These are phyloP conservation scores for Auricularia sp. DNA, from an alignment of 768 basidiomycete genomes.

Conservation along the genomic window DNA sequence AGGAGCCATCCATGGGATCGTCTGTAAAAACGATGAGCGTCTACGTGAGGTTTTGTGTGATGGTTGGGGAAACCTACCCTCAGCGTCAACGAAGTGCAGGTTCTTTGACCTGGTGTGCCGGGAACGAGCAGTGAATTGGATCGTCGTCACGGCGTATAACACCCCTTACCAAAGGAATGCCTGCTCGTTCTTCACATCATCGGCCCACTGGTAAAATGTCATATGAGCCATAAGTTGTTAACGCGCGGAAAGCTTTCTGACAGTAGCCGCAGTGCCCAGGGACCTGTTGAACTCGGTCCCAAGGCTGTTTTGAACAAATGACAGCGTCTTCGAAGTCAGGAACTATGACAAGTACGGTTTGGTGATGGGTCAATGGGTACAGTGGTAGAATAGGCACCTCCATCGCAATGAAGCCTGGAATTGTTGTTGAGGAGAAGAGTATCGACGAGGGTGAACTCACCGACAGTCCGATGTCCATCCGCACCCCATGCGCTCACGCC, in stretches of 20 bases:
- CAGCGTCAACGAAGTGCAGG: background rate
- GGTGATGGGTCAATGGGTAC: background rate
- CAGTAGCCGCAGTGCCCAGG: background rate
- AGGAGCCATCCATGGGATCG: conserved; percentile 35
- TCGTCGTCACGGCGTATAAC: background rate
- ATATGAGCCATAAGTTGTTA: too few species aligned
- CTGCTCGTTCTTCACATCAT: background rate
- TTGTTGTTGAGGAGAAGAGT: background rate
- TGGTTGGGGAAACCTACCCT: background rate
- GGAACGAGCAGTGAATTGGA: background rate
- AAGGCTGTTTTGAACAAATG: background rate
- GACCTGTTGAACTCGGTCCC: background rate
- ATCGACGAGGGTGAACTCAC: background rate
- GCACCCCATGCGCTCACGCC: background rate
- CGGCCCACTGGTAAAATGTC: background rate
- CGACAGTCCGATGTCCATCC: background rate
- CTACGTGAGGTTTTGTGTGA: background rate
- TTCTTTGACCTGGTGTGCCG: background rate
- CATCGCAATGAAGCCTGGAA: background rate
- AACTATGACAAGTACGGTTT: background rate
- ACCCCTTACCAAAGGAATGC: background rate
- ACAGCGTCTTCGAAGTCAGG: background rate
- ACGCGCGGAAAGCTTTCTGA: too few species aligned
- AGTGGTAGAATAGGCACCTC: background rate
- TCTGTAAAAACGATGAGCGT: conserved; percentile 9